phyloP scores from a whole-genome alignment of 2,329 filamentous ascomycete genomes.

The Alternaria sp. region DNA sequence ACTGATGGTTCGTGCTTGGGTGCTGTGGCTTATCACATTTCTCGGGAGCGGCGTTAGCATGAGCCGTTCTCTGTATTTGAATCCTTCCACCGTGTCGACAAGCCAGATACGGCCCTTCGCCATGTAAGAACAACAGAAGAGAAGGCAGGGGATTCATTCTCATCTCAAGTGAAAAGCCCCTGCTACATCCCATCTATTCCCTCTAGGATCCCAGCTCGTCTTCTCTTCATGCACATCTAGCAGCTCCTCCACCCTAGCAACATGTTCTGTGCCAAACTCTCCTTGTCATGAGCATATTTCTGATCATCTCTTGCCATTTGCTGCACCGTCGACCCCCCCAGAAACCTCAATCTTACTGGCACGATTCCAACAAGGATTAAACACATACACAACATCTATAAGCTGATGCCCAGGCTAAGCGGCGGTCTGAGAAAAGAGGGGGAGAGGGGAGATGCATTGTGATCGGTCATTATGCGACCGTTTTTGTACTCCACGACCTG shows the following conservation, averaged over 20 bases:
- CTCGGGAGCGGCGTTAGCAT: conserved; percentile 30
- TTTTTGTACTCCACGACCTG: conserved; percentile 90
- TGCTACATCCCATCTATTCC: conserved; percentile 46
- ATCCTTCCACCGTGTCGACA: background rate
- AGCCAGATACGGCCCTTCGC: background rate
- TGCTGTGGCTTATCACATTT: conserved; percentile 48
- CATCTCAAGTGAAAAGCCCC: conserved; percentile 50
- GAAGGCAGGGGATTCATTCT: conserved; percentile 31
- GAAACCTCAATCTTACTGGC: conserved; percentile 41
- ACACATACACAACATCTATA: conserved; percentile 86
- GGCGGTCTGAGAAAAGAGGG: conserved; percentile 65
- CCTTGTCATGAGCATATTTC: conserved; percentile 52
- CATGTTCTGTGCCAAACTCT: conserved; percentile 63
- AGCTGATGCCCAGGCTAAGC: conserved; percentile 73
- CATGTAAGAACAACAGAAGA: background rate
- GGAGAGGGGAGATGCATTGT: conserved; percentile 74
- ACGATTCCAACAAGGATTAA: conserved; percentile 58
- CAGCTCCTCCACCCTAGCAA: conserved; percentile 67
- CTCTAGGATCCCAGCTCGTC: conserved; percentile 73
- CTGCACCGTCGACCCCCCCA: conserved; percentile 45
- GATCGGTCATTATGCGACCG: conserved; percentile 90
- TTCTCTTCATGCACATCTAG: conserved; percentile 70
- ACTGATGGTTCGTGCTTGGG: conserved; percentile 49
- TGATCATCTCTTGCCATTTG: conserved; percentile 35
- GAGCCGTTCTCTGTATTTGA: background rate